A percentile compares a stretch with the other conserved stretches of the same genome.
phyloP scores from a whole-genome alignment of 2,329 filamentous ascomycete genomes.

The Claviceps fusiformis region DNA sequence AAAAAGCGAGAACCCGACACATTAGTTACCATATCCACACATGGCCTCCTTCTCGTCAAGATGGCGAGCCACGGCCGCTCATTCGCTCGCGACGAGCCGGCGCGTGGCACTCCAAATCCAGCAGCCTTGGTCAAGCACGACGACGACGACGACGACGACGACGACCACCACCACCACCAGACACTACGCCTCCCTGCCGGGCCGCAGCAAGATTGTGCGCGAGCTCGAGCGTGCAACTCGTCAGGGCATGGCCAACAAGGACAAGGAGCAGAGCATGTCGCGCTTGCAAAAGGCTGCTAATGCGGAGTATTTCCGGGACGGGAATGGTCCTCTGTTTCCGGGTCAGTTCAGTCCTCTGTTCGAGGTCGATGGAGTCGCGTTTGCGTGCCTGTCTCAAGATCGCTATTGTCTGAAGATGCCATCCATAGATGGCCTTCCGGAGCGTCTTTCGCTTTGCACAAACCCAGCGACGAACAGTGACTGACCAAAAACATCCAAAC shows the following conservation, averaged over 20 bases:
- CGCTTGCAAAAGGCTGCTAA: slow-evolving; percentile 18
- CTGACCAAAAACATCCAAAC: no score
- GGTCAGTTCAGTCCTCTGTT: slow-evolving; percentile 9
- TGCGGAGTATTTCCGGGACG: slow-evolving; percentile 19
- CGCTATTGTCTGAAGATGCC: not conserved
- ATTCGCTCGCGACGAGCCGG: slow-evolving; percentile 3
- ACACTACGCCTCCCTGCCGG: slow-evolving; percentile 13
- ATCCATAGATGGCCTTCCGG: no score
- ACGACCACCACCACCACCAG: no score
- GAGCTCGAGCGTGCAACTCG: slow-evolving; percentile 16
- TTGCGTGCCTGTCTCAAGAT: not conserved
- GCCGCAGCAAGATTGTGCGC: slow-evolving; percentile 13
- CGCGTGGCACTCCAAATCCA: slow-evolving; percentile 7
- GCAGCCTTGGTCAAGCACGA: not conserved
- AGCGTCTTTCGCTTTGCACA: no score
- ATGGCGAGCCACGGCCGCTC: slow-evolving; percentile 6
- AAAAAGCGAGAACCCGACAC: not conserved
- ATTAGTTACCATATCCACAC: no score
- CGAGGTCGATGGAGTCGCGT: no score
- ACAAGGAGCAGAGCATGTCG: slow-evolving; percentile 18
- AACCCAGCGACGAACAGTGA: no score
- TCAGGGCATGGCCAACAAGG: slow-evolving; percentile 12
- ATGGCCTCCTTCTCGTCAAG: slow-evolving; percentile 9
- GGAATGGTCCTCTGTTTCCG: slow-evolving; percentile 21
- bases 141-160: no score